phyloP scores from a whole-genome alignment of 352 stramenopile species.

The Phytophthora sojae region DNA sequence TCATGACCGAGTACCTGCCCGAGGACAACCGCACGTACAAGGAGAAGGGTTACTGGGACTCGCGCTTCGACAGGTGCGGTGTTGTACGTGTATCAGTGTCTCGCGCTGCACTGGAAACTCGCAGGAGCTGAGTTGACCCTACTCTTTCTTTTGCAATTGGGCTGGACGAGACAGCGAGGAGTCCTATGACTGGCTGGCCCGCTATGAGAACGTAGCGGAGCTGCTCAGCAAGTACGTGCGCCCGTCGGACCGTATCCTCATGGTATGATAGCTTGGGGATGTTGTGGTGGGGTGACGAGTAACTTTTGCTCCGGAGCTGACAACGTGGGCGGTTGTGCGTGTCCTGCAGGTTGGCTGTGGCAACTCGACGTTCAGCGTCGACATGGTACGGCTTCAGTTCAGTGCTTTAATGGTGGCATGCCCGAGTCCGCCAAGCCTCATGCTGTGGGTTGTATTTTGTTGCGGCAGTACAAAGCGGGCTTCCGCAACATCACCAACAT shows the following conservation, averaged over 20 bases:
- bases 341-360: slow-evolving; percentile 67
- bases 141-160: not conserved
- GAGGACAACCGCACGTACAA: slow-evolving; percentile 72
- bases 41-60: slow-evolving; percentile 78
- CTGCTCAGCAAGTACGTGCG: slow-evolving; percentile 51
- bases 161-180: slow-evolving; percentile 50
- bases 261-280: slow-evolving; percentile 32
- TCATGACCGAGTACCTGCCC: slow-evolving; percentile 50
- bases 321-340: not conserved
- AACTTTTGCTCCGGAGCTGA: no score
- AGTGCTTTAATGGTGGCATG: not conserved
- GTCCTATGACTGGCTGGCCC: slow-evolving; percentile 80
- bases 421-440: slow-evolving; percentile 11
- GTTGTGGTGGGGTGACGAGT: slow-evolving; percentile 6
- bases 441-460: not conserved
- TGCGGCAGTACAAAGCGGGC: slow-evolving; percentile 55
- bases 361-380: slow-evolving; percentile 78
- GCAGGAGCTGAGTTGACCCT: not conserved
- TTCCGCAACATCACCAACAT: slow-evolving; percentile 76
- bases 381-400: slow-evolving; percentile 49
- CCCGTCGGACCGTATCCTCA: slow-evolving; percentile 53
- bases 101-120: not conserved
- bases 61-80: slow-evolving; percentile 57
- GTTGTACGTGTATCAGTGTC: not conserved
- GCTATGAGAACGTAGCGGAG: slow-evolving; percentile 57